Percentiles rank a stretch among this genome's conserved stretches.
phyloP scores from a whole-genome alignment of 768 basidiomycete species.

The Mycena polygramma region DNA sequence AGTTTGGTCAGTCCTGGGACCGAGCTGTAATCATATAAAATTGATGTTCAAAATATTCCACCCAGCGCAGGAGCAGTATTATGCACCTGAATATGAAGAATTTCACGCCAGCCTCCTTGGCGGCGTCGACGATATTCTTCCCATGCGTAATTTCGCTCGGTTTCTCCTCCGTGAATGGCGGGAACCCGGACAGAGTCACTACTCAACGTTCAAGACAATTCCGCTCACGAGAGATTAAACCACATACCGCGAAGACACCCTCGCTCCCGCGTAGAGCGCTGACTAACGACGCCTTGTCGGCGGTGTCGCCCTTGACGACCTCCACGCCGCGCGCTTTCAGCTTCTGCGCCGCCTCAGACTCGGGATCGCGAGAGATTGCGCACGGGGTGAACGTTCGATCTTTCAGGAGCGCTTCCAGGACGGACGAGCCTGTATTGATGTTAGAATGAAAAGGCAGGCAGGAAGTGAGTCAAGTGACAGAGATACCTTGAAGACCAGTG shows the following conservation, averaged over 20 bases:
- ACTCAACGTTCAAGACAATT: not conserved
- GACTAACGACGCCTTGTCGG: not conserved
- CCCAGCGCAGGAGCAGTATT: too few species aligned
- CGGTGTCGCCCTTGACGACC: not conserved
- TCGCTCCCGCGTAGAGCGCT: not conserved
- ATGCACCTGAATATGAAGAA: constrained; percentile 8
- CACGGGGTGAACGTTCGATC: not conserved
- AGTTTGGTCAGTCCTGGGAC: not conserved
- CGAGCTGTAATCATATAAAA: not conserved
- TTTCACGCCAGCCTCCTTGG: constrained; percentile 10
- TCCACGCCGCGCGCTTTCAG: not conserved
- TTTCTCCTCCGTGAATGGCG: not conserved
- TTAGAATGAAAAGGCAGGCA: too few species aligned
- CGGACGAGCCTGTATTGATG: not conserved
- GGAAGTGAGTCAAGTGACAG: too few species aligned
- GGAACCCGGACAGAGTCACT: not conserved
- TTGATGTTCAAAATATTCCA: not conserved
- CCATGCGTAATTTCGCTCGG: not conserved
- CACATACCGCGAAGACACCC: not conserved
- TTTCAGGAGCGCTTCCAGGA: not conserved
- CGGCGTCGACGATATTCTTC: constrained; percentile 4
- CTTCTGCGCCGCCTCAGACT: not conserved
- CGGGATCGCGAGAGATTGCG: not conserved
- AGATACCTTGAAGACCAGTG: too few species aligned
- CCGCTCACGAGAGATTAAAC: not conserved